Percentiles rank a stretch among this genome's conserved stretches.
These are phyloP conservation scores for Apiotrichum gracile DNA, from an alignment of 1,284 basidiomycete genomes.

Conservation along the genomic window DNA sequence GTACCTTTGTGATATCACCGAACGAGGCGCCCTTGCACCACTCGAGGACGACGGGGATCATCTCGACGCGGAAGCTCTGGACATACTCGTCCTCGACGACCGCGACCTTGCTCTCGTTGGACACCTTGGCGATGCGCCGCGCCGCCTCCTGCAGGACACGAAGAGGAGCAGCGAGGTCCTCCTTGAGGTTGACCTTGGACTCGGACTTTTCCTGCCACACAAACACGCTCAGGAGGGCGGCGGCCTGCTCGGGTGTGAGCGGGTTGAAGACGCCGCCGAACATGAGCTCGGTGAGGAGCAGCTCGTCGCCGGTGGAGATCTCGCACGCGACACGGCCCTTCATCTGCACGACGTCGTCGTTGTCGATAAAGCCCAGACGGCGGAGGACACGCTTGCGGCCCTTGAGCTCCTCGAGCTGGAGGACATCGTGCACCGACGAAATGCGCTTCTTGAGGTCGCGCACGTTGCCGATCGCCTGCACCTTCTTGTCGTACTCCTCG, in stretches of 20 bases:
- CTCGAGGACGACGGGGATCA: constrained; percentile 94
- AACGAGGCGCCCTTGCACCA: constrained; percentile 99
- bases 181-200: constrained; percentile 75
- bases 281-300: constrained; percentile 92
- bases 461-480: constrained; percentile 63
- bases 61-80: constrained; percentile 92
- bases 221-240: constrained; percentile 88
- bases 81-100: constrained; percentile 95
- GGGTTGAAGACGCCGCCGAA: constrained; percentile 96
- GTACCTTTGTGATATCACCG: constrained; percentile 84
- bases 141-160: constrained; percentile 94
- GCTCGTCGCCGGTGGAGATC: constrained; percentile 94
- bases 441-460: constrained; percentile 76
- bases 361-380: constrained; percentile 80
- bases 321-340: constrained; percentile 98
- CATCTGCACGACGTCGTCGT: constrained; percentile 91
- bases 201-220: constrained; percentile 98
- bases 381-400: constrained; percentile 89
- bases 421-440: constrained; percentile 79
- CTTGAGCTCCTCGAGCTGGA: constrained; percentile 96
- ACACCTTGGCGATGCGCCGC: constrained; percentile 88
- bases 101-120: constrained; percentile 82
- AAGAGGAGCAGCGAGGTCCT: constrained; percentile 86
- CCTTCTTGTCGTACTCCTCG: constrained; percentile 71
- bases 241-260: constrained; percentile 83